Percentiles rank a stretch among this genome's conserved stretches.
phyloP scores from a whole-genome alignment of 306 rosid species.

The Fragaria nilgerrensis region DNA sequence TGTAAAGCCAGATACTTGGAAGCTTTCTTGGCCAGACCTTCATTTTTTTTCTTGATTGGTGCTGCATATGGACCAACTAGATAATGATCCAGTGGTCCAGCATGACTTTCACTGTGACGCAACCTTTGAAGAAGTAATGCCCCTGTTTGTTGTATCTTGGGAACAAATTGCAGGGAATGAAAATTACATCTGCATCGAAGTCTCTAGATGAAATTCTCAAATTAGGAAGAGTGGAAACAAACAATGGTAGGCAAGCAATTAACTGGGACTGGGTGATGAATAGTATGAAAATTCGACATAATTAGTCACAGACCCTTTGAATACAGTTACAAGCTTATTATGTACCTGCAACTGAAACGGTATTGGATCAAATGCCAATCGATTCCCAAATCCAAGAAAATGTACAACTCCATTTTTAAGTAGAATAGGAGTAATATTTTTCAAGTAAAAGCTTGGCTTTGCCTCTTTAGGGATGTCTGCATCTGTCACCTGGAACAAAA shows the following conservation, averaged over 20 bases:
- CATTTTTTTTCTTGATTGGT: constrained; percentile 36
- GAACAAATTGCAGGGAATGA: constrained; percentile 88
- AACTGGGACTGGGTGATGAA: constrained; percentile 16
- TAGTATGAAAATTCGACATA: background rate
- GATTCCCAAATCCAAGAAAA: constrained; percentile 93
- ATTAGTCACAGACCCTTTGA: constrained; percentile 17
- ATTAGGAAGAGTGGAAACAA: constrained; percentile 60
- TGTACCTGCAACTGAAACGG: constrained; percentile 85
- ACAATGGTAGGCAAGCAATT: constrained; percentile 25
- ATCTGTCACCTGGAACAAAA: constrained; percentile 73
- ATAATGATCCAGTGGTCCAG: constrained; percentile 67
- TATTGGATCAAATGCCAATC: constrained; percentile 92
- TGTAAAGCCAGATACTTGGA: constrained; percentile 86
- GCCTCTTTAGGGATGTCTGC: constrained; percentile 88
- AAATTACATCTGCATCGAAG: constrained; percentile 99
- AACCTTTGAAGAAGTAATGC: constrained; percentile 84
- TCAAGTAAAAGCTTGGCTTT: constrained; percentile 85
- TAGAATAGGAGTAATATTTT: constrained; percentile 68
- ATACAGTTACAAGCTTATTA: constrained; percentile 24
- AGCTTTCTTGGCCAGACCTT: constrained; percentile 48
- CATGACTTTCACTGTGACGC: constrained; percentile 50
- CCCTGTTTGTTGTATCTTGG: constrained; percentile 89
- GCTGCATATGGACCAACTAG: constrained; percentile 68
- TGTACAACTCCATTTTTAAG: constrained; percentile 79
- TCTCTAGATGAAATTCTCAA: constrained; percentile 87